phyloP scores from a whole-genome alignment of 2,329 filamentous ascomycete genomes.

The Graphilbum sp. region DNA sequence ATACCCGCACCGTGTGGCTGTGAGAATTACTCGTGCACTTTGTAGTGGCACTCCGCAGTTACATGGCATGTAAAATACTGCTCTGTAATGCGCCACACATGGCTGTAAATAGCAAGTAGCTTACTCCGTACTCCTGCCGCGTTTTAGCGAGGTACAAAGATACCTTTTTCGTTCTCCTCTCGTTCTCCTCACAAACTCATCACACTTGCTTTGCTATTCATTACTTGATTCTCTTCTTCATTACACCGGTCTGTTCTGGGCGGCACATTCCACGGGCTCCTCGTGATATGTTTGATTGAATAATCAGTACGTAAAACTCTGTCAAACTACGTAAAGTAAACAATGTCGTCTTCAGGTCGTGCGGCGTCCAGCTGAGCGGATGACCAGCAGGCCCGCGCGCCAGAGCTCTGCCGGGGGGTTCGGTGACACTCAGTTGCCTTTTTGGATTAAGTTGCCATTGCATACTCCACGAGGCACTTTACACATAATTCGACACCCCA shows the following conservation, averaged over 20 bases:
- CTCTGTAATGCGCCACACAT: too few species aligned
- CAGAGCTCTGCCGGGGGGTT: neutral
- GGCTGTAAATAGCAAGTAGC: too few species aligned
- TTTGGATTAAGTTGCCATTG: slow-evolving; percentile 13
- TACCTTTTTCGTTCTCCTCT: too few species aligned
- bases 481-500: neutral
- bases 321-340: slow-evolving; percentile 6
- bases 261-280: neutral
- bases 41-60: too few species aligned
- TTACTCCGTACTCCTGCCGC: too few species aligned
- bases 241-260: neutral
- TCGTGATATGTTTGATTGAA: slow-evolving; percentile 8
- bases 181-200: too few species aligned
- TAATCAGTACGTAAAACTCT: slow-evolving; percentile 5
- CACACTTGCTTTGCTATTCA: too few species aligned
- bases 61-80: too few species aligned
- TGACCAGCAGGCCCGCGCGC: slow-evolving; percentile 10
- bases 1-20: neutral
- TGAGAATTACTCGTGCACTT: too few species aligned
- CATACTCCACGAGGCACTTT: neutral
- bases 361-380: slow-evolving; percentile 2
- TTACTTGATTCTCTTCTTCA: too few species aligned
- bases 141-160: too few species aligned
- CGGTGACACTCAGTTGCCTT: too few species aligned
- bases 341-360: neutral